phyloP scores from a whole-genome alignment of 306 rosid genomes.

The Lithocarpus polystachyus region DNA sequence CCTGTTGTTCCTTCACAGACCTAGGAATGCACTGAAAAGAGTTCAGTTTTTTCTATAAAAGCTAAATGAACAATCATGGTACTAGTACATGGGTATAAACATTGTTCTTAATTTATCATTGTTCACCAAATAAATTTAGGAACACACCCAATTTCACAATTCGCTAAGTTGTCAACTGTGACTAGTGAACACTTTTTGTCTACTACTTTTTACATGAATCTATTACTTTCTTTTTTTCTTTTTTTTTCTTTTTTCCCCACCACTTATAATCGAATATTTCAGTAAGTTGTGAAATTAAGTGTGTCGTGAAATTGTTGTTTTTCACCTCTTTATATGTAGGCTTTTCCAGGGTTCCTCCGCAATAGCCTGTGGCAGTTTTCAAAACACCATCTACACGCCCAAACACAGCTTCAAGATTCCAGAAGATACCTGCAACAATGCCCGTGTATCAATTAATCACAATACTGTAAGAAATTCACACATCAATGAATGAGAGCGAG shows the following conservation, averaged over 20 bases:
- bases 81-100: too few species aligned
- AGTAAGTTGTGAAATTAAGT: too few species aligned
- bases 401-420: constrained; percentile 25
- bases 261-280: too few species aligned
- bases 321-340: constrained; percentile 20
- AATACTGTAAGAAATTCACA: neutral
- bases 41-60: neutral
- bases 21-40: neutral
- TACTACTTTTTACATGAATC: too few species aligned
- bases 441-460: neutral
- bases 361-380: constrained; percentile 20
- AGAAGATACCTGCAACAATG: constrained; percentile 5
- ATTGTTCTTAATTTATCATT: too few species aligned
- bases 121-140: too few species aligned
- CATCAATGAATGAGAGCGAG: neutral
- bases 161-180: too few species aligned
- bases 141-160: too few species aligned
- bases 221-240: too few species aligned
- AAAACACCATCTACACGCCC: constrained; percentile 19
- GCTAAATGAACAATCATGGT: neutral
- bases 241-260: too few species aligned
- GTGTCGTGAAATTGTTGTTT: neutral
- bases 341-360: constrained; percentile 18
- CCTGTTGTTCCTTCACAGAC: constrained; percentile 25
- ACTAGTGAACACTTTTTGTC: too few species aligned